phyloP scores from a whole-genome alignment of 73 alveolate genomes.

The Blepharisma stoltei region DNA sequence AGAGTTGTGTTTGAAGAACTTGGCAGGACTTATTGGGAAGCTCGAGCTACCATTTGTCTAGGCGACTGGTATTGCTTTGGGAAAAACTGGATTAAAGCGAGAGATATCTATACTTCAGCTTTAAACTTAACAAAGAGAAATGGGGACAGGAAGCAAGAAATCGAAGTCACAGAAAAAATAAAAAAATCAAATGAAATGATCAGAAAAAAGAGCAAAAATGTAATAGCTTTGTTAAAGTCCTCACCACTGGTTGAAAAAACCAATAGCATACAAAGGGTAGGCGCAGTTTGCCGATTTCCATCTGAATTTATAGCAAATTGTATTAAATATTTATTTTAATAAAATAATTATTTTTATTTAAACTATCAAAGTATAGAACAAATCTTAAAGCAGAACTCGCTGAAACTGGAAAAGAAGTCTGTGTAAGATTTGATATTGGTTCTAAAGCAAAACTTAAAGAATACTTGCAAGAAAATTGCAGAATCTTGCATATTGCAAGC shows the following conservation, averaged over 20 bases:
- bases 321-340: no score
- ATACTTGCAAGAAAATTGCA: not conserved
- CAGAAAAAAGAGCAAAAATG: not conserved
- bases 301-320: no score
- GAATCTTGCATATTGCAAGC: conserved; percentile 11
- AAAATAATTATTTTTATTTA: no score
- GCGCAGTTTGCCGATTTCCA: conserved; percentile 4
- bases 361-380: no score
- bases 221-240: not conserved
- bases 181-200: not conserved
- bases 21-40: not conserved
- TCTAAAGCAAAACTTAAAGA: not conserved
- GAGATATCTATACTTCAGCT: not conserved
- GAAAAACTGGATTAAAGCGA: not conserved
- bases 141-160: not conserved
- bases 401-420: not conserved
- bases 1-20: not conserved
- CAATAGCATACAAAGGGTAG: not conserved
- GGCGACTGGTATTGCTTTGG: not conserved
- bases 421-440: not conserved
- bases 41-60: not conserved
- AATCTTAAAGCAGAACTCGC: not conserved
- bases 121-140: not conserved
- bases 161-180: not conserved
- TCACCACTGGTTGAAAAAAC: conserved; percentile 13